Evolutionary conservation across 371 early-diverging fungal genomes (phyloP), one percentile per base, ranked within the genome.

Genomic region (Zychaea mexicana): DNA sequence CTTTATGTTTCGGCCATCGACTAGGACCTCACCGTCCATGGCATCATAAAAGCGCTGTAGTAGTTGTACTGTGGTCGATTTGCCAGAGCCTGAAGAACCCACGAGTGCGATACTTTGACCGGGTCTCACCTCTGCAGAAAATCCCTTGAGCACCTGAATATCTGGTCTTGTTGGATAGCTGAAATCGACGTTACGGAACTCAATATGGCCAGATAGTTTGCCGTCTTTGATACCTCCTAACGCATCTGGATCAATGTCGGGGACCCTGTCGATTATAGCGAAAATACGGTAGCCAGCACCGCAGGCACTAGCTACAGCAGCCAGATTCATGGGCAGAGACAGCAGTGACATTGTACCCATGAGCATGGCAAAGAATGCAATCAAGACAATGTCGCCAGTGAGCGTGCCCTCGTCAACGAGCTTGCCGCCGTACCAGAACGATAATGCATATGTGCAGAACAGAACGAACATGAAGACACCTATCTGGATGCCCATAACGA

Each of bases 1-100:
- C 54, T 84, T 80, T 33, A 93, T 72, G 56, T 91, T 78, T 13
- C 76, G 71, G 36, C 94, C 94, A 72, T 95, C 95, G 12, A 95
- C 27, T 21, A 70, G 63, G 31, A 95, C 81, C 1, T 72, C 58
- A 32, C 95, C 95, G 28, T 62, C 67, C 15, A 69, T 64, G 2
- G 91, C 84, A 63, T 91, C 88, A 72, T 98, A 98, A 76, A 97
- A 96, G 56, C 98, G 93, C 72, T 94, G 92, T 31, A 96, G 58
- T 27, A 98, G 86, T 53, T 90, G 89, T 49, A 97, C 81, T 38
- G 92, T 89, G 24, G 98, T 97, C 15, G 94, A 93, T 71, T 95
- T 95, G 46, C 98, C 96, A 32, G 89, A 88, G 17, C 98, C 97
- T 32, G 93, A 92, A 38, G 85, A 83, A 39, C 92, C 94, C 17